These are phyloP conservation scores for Spizellomyces punctatus DNA, from an alignment of 192 early-diverging fungal species.

Conservation along the genomic window DNA sequence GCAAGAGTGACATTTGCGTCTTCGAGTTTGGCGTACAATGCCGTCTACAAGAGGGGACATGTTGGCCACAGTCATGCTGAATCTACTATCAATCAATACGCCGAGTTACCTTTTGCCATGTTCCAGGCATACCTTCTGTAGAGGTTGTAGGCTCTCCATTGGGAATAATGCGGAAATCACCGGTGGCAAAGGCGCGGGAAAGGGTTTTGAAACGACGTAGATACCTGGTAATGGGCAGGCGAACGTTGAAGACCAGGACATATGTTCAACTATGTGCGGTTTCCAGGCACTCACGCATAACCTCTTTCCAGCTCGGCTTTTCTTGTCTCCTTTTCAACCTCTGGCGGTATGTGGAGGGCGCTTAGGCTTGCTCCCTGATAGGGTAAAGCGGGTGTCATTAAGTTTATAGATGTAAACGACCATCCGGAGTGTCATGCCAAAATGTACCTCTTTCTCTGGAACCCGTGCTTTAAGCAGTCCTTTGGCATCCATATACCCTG, in stretches of 20 bases:
- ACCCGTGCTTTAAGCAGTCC: slow-evolving; percentile 27
- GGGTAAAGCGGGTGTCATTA: not conserved
- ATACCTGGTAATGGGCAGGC: slow-evolving; percentile 31
- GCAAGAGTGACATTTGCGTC: slow-evolving; percentile 44
- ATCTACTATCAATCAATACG: not conserved
- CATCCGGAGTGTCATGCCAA: not conserved
- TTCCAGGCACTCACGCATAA: slow-evolving; percentile 32
- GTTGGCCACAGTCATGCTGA: not conserved
- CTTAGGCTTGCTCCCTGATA: no score
- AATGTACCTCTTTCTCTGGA: slow-evolving; percentile 19
- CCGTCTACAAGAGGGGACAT: slow-evolving; percentile 27
- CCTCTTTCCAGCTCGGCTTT: slow-evolving; percentile 54
- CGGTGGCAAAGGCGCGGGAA: slow-evolving; percentile 56
- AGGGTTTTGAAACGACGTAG: slow-evolving; percentile 61
- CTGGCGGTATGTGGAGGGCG: not conserved
- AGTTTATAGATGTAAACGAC: not conserved
- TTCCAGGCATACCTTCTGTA: slow-evolving; percentile 35
- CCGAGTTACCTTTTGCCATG: slow-evolving; percentile 50
- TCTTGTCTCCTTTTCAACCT: slow-evolving; percentile 28
- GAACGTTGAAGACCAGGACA: not conserved
- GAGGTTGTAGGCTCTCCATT: slow-evolving; percentile 7
- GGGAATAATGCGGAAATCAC: slow-evolving; percentile 54
- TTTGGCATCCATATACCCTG: slow-evolving; percentile 18
- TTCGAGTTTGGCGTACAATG: slow-evolving; percentile 51
- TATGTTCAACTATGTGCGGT: not conserved